These are phyloP conservation scores for Trametes cinnabarina DNA, from an alignment of 768 basidiomycete species.

Conservation along the genomic window DNA sequence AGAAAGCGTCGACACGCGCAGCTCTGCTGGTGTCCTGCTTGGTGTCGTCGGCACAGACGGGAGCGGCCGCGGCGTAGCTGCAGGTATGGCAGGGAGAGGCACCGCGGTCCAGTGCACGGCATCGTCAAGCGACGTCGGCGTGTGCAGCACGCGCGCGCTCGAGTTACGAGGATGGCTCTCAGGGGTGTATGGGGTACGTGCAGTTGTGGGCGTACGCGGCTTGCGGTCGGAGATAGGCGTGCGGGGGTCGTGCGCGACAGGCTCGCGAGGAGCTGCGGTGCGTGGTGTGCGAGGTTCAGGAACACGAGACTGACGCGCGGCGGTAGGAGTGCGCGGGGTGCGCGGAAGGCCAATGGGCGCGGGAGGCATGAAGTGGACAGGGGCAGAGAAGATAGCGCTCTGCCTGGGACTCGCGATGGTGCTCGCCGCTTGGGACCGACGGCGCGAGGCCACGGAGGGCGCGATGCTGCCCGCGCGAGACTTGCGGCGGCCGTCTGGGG, in stretches of 20 bases:
- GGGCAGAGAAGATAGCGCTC: neutral
- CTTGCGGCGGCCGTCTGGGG: conserved; percentile 4
- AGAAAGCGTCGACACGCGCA: conserved; percentile 9
- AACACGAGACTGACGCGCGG: conserved; percentile 9
- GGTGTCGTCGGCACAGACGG: conserved; percentile 4
- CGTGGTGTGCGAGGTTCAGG: neutral
- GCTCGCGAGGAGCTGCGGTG: neutral
- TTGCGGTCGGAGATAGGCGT: neutral
- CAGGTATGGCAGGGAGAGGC: neutral
- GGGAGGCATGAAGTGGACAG: neutral
- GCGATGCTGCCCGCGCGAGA: neutral
- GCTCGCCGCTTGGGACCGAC: neutral
- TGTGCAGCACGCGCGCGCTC: conserved; percentile 8
- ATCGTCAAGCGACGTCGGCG: conserved; percentile 17
- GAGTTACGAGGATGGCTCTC: conserved; percentile 1
- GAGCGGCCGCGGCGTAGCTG: neutral
- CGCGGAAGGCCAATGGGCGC: conserved; percentile 3
- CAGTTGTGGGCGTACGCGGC: neutral
- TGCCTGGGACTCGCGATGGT: neutral
- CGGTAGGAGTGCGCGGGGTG: conserved; percentile 14
- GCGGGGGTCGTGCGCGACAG: neutral
- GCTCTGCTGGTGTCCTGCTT: conserved; percentile 3
- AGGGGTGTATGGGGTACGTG: conserved; percentile 5
- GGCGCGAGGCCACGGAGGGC: conserved; percentile 3
- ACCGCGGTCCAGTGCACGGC: conserved; percentile 2